Percentiles rank a stretch among this genome's conserved stretches.
Conservation (phyloP, 495 filamentous ascomycete genomes). For the Neurospora sp. region DNA sequence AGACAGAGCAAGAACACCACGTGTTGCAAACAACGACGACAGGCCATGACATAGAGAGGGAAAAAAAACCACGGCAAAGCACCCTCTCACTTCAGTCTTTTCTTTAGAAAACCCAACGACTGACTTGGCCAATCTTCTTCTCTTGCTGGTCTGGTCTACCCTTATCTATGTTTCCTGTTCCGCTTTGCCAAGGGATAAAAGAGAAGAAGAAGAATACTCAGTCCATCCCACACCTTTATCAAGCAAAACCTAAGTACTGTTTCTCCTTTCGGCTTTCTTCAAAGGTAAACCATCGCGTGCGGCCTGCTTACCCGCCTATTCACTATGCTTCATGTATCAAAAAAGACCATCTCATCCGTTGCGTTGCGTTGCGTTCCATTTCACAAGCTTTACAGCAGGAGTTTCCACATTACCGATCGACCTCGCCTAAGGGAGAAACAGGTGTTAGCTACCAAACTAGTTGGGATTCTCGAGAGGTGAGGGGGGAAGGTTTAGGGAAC, state of each 20-base stretch:
- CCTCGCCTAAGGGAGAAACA: slow-evolving; percentile 28
- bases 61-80: not conserved
- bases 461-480: not conserved
- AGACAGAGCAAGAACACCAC: not conserved
- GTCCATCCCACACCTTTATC: not conserved
- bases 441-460: slow-evolving; percentile 8
- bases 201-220: not conserved
- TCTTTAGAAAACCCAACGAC: not conserved
- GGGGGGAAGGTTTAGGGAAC: not conserved
- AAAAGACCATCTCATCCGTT: not conserved
- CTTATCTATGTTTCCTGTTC: not conserved
- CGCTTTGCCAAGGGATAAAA: not conserved
- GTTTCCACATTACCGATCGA: slow-evolving; percentile 32
- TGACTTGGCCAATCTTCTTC: not conserved
- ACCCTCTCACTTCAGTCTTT: not conserved
- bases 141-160: not conserved
- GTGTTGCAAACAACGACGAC: not conserved
- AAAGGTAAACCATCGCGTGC: not conserved
- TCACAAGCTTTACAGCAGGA: not conserved
- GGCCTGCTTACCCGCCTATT: not conserved
- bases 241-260: not conserved
- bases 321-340: not conserved
- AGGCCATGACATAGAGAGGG: not conserved
- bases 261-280: not conserved
- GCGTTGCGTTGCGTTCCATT: not conserved